Evolutionary conservation across 768 basidiomycete genomes (phyloP), one percentile per base, ranked within the genome.

Genomic region (Russula vinacea): DNA sequence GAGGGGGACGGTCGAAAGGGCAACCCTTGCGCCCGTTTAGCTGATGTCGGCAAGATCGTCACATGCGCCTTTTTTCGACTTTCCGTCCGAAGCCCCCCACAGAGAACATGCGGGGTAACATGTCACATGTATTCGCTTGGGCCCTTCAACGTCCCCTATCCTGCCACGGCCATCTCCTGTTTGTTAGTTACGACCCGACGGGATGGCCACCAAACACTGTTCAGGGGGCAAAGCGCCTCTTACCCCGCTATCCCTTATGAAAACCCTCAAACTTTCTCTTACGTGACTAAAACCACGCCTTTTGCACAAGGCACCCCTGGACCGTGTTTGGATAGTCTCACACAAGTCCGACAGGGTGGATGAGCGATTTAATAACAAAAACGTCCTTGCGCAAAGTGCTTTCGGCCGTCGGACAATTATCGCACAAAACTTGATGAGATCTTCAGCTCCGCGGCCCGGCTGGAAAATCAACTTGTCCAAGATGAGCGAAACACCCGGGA

Each of bases 101-200:
- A 60, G 19, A 44, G 55, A 53, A 65, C 55, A 22, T 65, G 64
- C 59, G 64, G 64, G 64, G 58, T 56, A 65, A 60, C 55, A 24
- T 42, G 58, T 65, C 64, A 65, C 64, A 65, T 65, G 64, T 5
- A 13, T 42, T 44, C 37, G 0, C 0, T 40, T 42, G 55, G 58
- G 37, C 16, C 16, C 29, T 22, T 24, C 33, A 56, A 55, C 29
- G 42, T 50, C 49, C 49, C 49, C 49, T 50, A 50, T 50, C 49
- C 14, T 26, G 6, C 29, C 49, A 61, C 64, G 64, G 59, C 33
- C 40, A 22, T 29, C 33, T 39, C 64, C 64, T 45, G 40, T 56
- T 49, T 52, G 64, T 65, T 26, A 57, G 49, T 37, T 50, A 8
- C 26, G 49, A 32, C 40, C 64, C 64, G 55, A 57, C 40, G 56